phyloP scores from a whole-genome alignment of 2,329 filamentous ascomycete genomes.

The Epichloe uncinata region DNA sequence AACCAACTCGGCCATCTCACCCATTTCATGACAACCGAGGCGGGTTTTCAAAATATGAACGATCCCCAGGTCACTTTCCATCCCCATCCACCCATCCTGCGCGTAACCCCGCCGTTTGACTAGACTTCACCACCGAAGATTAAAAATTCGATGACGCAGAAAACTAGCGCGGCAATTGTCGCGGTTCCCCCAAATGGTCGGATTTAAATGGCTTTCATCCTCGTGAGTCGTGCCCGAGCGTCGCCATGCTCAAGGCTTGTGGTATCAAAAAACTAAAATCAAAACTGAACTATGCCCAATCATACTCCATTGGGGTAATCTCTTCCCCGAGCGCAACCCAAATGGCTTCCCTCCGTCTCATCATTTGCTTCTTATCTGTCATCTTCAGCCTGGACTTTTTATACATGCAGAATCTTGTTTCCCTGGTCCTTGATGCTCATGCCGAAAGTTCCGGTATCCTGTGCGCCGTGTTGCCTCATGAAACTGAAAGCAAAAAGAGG shows the following conservation, averaged over 20 bases:
- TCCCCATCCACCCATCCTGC: background rate
- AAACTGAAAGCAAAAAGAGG: background rate
- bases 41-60: accelerated
- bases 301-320: background rate
- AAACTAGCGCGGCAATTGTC: too few relatives aligned
- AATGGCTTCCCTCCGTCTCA: background rate
- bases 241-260: background rate
- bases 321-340: background rate
- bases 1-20: slow-evolving; percentile 12
- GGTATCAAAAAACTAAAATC: slow-evolving; percentile 3
- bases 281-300: background rate
- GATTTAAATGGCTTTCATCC: too few relatives aligned
- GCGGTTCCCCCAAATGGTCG: too few relatives aligned
- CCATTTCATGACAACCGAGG: background rate
- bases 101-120: too few relatives aligned
- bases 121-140: background rate
- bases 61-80: accelerated
- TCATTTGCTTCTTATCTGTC: background rate
- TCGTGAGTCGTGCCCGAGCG: too few relatives aligned
- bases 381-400: background rate
- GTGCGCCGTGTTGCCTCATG: slow-evolving; percentile 1
- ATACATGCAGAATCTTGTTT: slow-evolving; percentile 1
- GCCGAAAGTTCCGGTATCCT: slow-evolving; percentile 1
- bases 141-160: too few relatives aligned
- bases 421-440: slow-evolving; percentile 3